Conservation (phyloP, 495 filamentous ascomycete genomes). For the Podospora australis region DNA sequence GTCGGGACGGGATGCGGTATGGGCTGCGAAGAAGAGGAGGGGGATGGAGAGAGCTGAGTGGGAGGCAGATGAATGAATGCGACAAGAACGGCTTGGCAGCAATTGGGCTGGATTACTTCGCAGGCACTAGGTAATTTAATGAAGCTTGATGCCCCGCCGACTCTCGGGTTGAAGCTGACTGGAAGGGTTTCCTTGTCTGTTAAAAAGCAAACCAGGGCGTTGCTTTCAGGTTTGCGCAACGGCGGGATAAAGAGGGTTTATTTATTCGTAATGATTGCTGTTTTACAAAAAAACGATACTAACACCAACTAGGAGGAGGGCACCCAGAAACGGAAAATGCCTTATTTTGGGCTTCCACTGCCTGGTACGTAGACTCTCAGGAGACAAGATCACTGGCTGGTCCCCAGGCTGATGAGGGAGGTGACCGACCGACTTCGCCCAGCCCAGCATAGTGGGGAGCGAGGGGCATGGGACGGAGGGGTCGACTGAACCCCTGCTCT, state of each 20-base stretch:
- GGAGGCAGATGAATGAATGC: conserved; percentile 5
- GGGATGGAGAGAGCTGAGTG: not conserved
- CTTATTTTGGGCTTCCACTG: not conserved
- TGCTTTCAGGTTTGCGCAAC: too few relatives aligned
- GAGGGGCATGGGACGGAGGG: not conserved
- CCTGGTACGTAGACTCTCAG: too few relatives aligned
- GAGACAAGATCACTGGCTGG: too few relatives aligned
- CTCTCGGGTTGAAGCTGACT: not conserved
- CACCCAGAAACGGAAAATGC: not conserved
- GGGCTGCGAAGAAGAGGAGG: conserved; percentile 14
- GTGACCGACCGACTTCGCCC: not conserved
- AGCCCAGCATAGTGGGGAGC: not conserved
- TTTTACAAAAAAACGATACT: too few relatives aligned
- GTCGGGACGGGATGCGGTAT: conserved; percentile 10
- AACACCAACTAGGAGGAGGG: not conserved
- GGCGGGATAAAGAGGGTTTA: not conserved
- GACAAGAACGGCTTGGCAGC: conserved; percentile 18
- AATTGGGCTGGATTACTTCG: conserved; percentile 19
- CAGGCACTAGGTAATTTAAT: conserved; percentile 7
- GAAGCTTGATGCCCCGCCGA: conserved; percentile 6
- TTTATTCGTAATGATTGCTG: too few relatives aligned
- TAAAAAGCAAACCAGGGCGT: not conserved
- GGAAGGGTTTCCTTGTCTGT: not conserved
- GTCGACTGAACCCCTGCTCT: not conserved
- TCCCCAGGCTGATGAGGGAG: too few relatives aligned